A percentile compares a stretch with the other conserved stretches of the same genome.
Evolutionary conservation across 768 basidiomycete species (phyloP).

Genomic region (Xerocomellus amylosporus): DNA sequence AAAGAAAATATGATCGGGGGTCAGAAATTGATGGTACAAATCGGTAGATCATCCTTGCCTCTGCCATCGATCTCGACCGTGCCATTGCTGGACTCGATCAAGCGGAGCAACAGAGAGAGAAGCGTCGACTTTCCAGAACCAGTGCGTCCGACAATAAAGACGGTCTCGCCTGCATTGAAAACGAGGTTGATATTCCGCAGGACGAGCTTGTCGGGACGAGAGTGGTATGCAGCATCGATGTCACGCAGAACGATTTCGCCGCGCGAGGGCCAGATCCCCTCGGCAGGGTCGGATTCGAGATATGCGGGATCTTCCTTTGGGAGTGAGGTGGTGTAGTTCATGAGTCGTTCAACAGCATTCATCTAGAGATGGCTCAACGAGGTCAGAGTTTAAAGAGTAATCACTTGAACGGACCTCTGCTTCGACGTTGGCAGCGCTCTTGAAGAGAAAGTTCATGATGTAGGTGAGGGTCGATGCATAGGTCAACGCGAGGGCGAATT

Average conservation of each 20-base stretch:
- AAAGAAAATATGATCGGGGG: conserved; percentile 45
- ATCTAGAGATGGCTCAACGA: conserved; percentile 14
- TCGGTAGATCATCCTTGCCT: conserved; percentile 32
- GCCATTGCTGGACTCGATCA: conserved; percentile 70
- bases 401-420: conserved; percentile 20
- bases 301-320: conserved; percentile 23
- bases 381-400: not conserved
- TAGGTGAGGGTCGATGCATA: conserved; percentile 27
- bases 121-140: conserved; percentile 77
- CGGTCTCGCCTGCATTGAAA: conserved; percentile 61
- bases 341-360: conserved; percentile 30
- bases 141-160: conserved; percentile 79
- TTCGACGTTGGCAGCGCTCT: conserved; percentile 26
- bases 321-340: conserved; percentile 23
- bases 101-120: conserved; percentile 62
- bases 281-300: conserved; percentile 23
- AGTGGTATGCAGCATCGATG: conserved; percentile 70
- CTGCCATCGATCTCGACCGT: conserved; percentile 74
- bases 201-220: conserved; percentile 60
- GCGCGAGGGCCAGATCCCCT: conserved; percentile 20
- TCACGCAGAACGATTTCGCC: conserved; percentile 67
- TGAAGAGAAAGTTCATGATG: conserved; percentile 29
- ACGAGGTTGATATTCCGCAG: conserved; percentile 60
- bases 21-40: conserved; percentile 61
- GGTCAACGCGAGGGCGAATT: conserved; percentile 30